Conservation (phyloP, 1,284 basidiomycete species). For the Cutaneotrichosporon sp. region DNA sequence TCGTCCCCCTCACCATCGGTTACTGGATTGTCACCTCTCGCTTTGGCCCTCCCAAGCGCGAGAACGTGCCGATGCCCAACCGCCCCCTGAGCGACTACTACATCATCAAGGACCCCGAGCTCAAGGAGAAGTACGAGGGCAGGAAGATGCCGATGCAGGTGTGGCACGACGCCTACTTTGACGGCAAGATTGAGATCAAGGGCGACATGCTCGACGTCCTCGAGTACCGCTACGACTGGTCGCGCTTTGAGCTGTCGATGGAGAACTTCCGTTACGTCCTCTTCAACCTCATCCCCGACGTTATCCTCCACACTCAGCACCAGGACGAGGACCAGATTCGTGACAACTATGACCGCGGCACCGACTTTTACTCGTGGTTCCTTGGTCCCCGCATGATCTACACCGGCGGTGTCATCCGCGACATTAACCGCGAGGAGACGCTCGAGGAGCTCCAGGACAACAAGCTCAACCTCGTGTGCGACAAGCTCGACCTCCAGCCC, state of each 20-base stretch:
- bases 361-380: constrained; percentile 88
- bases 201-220: constrained; percentile 92
- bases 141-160: constrained; percentile 97
- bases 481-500: constrained; percentile 83
- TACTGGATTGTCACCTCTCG: constrained; percentile 90
- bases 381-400: constrained; percentile 60
- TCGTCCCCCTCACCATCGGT: constrained; percentile 68
- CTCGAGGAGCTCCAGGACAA: constrained; percentile 98
- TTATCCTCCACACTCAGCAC: constrained; percentile 78
- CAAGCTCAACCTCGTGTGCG: constrained; percentile 91
- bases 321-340: constrained; percentile 96
- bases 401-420: constrained; percentile 83
- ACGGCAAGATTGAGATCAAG: constrained; percentile 92
- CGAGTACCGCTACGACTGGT: constrained; percentile 95
- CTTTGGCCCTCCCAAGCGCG: constrained; percentile 75
- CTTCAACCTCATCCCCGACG: constrained; percentile 80
- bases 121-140: constrained; percentile 68
- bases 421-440: constrained; percentile 70
- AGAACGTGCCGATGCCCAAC: constrained; percentile 79
- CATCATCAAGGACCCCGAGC: constrained; percentile 74
- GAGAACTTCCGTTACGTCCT: constrained; percentile 89
- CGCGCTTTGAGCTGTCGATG: constrained; percentile 64
- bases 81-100: constrained; percentile 85
- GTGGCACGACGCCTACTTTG: constrained; percentile 97
- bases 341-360: constrained; percentile 93